phyloP scores from a whole-genome alignment of 768 basidiomycete species.

The Termitomyces sp. region DNA sequence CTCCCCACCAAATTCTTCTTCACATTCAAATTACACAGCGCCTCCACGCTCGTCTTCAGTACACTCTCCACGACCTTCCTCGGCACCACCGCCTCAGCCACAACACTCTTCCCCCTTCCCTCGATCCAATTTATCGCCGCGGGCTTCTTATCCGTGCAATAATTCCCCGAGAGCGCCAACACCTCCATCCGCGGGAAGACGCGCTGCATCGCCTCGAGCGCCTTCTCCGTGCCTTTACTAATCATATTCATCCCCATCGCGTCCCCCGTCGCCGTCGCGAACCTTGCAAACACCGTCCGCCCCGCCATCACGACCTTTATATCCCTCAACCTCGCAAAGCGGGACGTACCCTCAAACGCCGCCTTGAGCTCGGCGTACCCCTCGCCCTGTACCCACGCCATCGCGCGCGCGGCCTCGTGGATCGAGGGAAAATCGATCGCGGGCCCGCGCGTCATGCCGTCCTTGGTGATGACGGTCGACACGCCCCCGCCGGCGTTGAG shows the following conservation, averaged over 20 bases:
- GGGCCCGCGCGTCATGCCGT: slow-evolving; percentile 99
- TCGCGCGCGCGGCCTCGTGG: slow-evolving; percentile 74
- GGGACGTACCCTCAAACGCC: slow-evolving; percentile 91
- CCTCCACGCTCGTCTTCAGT: slow-evolving; percentile 91
- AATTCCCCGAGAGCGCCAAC: slow-evolving; percentile 91
- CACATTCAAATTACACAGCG: slow-evolving; percentile 83
- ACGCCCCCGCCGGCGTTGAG: slow-evolving; percentile 96
- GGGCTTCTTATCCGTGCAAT: slow-evolving; percentile 99
- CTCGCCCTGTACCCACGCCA: slow-evolving; percentile 79
- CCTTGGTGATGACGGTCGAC: slow-evolving; percentile 84
- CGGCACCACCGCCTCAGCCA: slow-evolving; percentile 91
- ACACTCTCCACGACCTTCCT: slow-evolving; percentile 85
- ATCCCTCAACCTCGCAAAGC: slow-evolving; percentile 83
- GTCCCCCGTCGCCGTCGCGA: slow-evolving; percentile 92
- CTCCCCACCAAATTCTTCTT: slow-evolving; percentile 98
- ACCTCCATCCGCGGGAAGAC: slow-evolving; percentile 90
- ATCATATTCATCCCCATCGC: slow-evolving; percentile 99
- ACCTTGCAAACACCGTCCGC: slow-evolving; percentile 87
- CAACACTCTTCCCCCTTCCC: slow-evolving; percentile 95
- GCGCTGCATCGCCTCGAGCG: slow-evolving; percentile 70
- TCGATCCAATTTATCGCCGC: slow-evolving; percentile 99
- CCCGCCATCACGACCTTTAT: slow-evolving; percentile 92
- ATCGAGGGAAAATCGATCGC: slow-evolving; percentile 92
- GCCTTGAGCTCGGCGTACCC: slow-evolving; percentile 70
- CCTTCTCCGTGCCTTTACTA: slow-evolving; percentile 95